Base-by-base conservation (phyloP, 768 basidiomycete genomes). In the Trichaptum fuscoviolaceum region DNA sequence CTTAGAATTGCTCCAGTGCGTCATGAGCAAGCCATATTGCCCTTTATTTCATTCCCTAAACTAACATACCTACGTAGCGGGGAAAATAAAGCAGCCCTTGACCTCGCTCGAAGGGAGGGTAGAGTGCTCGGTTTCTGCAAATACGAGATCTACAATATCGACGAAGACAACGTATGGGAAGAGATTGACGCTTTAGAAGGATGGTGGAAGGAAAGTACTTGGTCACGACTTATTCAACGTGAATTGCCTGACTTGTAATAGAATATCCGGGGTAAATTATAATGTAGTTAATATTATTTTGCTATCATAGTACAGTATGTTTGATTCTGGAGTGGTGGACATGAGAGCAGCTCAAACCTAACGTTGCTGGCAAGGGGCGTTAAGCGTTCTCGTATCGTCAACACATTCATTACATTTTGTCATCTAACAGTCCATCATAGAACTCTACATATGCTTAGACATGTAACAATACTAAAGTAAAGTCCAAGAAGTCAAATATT, bases 201-300 rank as follows among this genome's bases (percentile, higher is more conserved):
- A 57, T 93, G 92, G 93, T 96, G 95, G 94, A 93, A 87, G 73
- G 92, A 95, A 72, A 91, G 87, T 68, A 96, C 93, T 63, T 96
- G 93, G 93, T 86, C 81, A 52, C 80, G 94, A 67, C 77, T 96
- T 65, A 85, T 93, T 71, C 87, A 89, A 69, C 82, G 94, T 73
- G 93, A 96, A 76, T 76, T 95, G 65, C 93, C 93, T n/a, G 94
- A 95, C 77, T 63, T 85, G 70, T 80, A 71, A 69, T 20, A 61
- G 59, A 18, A 15, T 5, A 23, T 6, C 12, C 7, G 35, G 42
- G 42, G 20, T 52, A 52, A 52, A 4, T 52, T 52, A 52, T 52
- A 2, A 52, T 52, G 42, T 52, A 20, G 20, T 52, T 52, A 12
- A 52, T 52, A 52, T 52, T 52, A 2, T 52, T 12, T 20, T 52